Base-by-base conservation (phyloP, 148 eudicot genomes). In the Diospyros lotus region DNA sequence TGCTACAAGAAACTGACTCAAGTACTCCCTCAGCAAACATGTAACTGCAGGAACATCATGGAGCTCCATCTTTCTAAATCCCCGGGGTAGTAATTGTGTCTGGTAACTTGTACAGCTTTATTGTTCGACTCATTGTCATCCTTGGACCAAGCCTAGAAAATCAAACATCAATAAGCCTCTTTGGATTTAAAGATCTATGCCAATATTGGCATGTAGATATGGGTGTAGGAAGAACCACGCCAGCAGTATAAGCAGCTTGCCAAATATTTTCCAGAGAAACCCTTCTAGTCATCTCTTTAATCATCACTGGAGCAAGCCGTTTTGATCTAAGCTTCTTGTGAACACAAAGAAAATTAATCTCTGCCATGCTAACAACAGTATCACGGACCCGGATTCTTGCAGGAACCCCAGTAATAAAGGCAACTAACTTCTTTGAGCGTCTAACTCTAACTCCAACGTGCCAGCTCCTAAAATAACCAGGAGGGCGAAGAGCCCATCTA, bases 51-150 rank as follows among this genome's bases (percentile, higher is more conserved):
- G 92, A 79, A 93, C 87, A 79, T 93, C 96, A 43, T 85, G 96
- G 56, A 83, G 83, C 84, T 93, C 98, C 98, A 93, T 93, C 68
- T 88, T 88, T 73, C 98, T 86, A 56, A 93, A 93, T 38, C 98
- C 98, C 98, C 9, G 92, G 91, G 7, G 94, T 93, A 52, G 80
- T 79, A 1, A 96, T 80, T 13, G 91, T 77, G 72, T 89, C 92
- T 2, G 96, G 92, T 73, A 91, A 76, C 86, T 91, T 93, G 64
- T 93, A 93, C 44, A 93, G 85, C 87, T 89, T 93, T 58, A 93
- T 93, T 41, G 96, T 93, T 13, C 96, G 88, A 66, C 92, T 93
- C 98, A 93, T 93, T 0, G 96, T 93, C 98, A 93, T 93, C 64
- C 98, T 88, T 15, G 98, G 87, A 65, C 98, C 98, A 58, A 93